Percentiles rank a stretch among this genome's conserved stretches.
phyloP scores from a whole-genome alignment of 768 basidiomycete species.

The Mycena filopes region DNA sequence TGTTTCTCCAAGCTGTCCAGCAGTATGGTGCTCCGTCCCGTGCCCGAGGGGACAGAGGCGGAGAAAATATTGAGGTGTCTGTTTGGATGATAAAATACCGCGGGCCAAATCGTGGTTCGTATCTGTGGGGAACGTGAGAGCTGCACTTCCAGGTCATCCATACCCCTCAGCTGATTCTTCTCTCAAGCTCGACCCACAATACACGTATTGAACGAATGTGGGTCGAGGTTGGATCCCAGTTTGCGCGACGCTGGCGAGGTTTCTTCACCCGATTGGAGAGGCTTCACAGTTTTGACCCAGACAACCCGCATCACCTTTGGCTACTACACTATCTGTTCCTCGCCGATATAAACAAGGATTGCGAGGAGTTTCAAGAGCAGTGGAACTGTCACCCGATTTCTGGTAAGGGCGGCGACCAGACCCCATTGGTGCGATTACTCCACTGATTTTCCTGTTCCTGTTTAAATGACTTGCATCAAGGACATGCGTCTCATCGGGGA shows the following conservation, averaged over 20 bases:
- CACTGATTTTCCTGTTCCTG: too few relatives aligned
- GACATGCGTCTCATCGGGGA: background rate
- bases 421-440: background rate
- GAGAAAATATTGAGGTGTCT: conserved; percentile 26
- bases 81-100: conserved; percentile 38
- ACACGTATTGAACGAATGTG: background rate
- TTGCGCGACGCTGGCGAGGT: background rate
- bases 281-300: background rate
- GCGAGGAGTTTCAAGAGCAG: background rate
- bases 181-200: too few relatives aligned
- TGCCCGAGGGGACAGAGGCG: background rate
- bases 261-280: background rate
- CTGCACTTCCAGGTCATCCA: background rate
- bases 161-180: too few relatives aligned
- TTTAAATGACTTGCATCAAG: too few relatives aligned
- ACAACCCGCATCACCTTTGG: background rate
- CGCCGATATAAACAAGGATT: background rate
- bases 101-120: conserved; percentile 26
- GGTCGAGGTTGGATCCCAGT: background rate
- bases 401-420: too few relatives aligned
- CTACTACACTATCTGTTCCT: background rate
- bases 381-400: background rate
- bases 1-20: background rate
- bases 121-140: conserved; percentile 4
- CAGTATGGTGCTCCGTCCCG: background rate